Evolutionary conservation across 768 basidiomycete species (phyloP), one percentile per base, ranked within the genome.

Genomic region (Mrakia frigida): DNA sequence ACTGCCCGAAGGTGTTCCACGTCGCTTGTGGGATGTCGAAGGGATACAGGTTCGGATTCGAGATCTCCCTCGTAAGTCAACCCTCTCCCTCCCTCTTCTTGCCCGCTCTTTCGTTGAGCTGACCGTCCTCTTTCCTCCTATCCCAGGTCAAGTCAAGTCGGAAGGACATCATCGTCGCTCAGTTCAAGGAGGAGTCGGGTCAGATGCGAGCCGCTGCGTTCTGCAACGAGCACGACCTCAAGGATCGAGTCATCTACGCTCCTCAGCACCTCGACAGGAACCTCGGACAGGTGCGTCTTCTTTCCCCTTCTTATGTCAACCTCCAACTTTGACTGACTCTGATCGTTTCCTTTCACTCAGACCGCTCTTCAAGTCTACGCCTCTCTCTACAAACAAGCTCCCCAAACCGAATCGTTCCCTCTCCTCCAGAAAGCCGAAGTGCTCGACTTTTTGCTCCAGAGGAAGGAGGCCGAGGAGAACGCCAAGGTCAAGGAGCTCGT

Each of bases 281-380:
- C 18, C 60, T 52, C 16, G 46, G 41, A 18, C 61, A 73, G 25
- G 37, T 69, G 43, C 11, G 37, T 41, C 14, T n/a, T 31, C 39
- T 60, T 23, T 18, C 41, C 46, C 7, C 2, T 25, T 21, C 35
- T 39, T 10, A 7, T 73, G 11, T 18, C 46, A n/a, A 23, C 13
- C 28, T 23, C 37, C 16, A 18, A 3, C 35, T 18, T 21, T 13
- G 23, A 11, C 43, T 43, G 10, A 43, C 14, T 46, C 14, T 46
- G 41, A 33, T 31, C 52, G 33, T 52, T 18, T 52, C 56, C 25
- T 56, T 35, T 39, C 28, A 6, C n/a, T 13, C 79, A 97, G 94
- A 93, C 93, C 14, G 92, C 93, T 0, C 87, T 98, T 28, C 93
- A 97, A 84, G 89, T 92, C 18, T 98, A 92, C 82, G 90, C 90